These are phyloP conservation scores for Panus rudis DNA, from an alignment of 768 basidiomycete genomes.

Conservation along the genomic window DNA sequence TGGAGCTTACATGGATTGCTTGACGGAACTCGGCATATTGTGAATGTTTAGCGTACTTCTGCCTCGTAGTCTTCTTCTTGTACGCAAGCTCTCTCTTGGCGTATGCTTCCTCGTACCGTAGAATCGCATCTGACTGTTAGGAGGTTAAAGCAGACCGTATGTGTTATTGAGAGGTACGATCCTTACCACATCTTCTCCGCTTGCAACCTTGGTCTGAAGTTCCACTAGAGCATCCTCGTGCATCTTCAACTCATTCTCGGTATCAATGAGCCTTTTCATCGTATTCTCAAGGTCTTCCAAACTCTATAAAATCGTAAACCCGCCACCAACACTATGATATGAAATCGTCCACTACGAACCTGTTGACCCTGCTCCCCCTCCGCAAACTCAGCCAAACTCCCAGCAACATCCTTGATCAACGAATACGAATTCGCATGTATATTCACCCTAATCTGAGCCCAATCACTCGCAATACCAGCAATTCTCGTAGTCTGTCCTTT, in stretches of 20 bases:
- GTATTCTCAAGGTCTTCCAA: slow-evolving; percentile 54
- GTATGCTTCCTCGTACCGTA: slow-evolving; percentile 44
- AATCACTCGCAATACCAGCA: slow-evolving; percentile 53
- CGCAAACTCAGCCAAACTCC: slow-evolving; percentile 54
- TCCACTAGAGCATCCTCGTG: slow-evolving; percentile 49
- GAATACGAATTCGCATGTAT: slow-evolving; percentile 37
- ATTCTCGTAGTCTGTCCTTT: slow-evolving; percentile 46
- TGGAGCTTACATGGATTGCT: slow-evolving; percentile 52
- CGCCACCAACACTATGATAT: neutral
- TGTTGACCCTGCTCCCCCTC: slow-evolving; percentile 46
- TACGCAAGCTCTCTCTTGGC: slow-evolving; percentile 40
- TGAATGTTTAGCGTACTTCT: slow-evolving; percentile 66
- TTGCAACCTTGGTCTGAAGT: slow-evolving; percentile 49
- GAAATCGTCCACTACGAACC: slow-evolving; percentile 28
- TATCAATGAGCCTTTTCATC: slow-evolving; percentile 66
- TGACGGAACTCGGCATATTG: slow-evolving; percentile 59
- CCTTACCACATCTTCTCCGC: slow-evolving; percentile 56
- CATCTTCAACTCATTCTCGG: slow-evolving; percentile 50
- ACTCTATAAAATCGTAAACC: slow-evolving; percentile 31
- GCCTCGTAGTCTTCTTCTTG: slow-evolving; percentile 56
- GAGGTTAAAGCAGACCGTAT: slow-evolving; percentile 4
- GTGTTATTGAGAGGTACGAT: neutral
- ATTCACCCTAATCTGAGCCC: slow-evolving; percentile 46
- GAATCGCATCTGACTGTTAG: slow-evolving; percentile 43
- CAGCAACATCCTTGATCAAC: slow-evolving; percentile 45